phyloP scores from a whole-genome alignment of 352 stramenopile genomes.

The Pythium scleroteichum region DNA sequence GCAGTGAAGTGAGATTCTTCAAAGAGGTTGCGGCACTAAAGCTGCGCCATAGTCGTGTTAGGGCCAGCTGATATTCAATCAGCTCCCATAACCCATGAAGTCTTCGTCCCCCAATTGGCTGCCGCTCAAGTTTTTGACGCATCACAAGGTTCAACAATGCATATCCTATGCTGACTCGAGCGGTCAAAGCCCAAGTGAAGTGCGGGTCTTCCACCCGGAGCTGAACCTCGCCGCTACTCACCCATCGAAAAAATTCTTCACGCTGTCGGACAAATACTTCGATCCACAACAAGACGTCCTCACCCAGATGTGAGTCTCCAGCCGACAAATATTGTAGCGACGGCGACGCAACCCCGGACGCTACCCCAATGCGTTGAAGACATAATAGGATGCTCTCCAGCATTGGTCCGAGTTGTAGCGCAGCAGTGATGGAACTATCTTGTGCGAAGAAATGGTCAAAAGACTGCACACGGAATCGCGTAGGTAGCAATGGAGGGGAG shows the following conservation, averaged over 20 bases:
- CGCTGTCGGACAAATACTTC: conserved; percentile 10
- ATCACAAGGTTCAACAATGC: conserved; percentile 24
- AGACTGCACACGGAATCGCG: conserved; percentile 8
- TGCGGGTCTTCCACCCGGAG: conserved; percentile 17
- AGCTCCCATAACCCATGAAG: conserved; percentile 14
- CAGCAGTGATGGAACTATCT: conserved; percentile 4
- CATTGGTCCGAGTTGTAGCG: conserved; percentile 14
- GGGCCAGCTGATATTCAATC: conserved; percentile 22
- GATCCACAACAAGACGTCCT: conserved; percentile 12
- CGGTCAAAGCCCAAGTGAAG: conserved; percentile 18
- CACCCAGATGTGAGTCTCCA: background rate
- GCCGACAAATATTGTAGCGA: background rate
- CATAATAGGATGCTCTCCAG: conserved; percentile 21
- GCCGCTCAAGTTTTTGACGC: background rate
- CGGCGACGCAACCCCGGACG: background rate
- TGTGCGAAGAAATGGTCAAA: conserved; percentile 14
- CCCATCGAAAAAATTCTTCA: conserved; percentile 22
- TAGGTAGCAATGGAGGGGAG: no score
- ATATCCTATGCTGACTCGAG: conserved; percentile 19
- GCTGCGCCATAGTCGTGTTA: conserved; percentile 23
- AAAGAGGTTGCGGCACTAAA: conserved; percentile 15
- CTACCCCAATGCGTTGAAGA: conserved; percentile 11
- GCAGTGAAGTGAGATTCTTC: background rate
- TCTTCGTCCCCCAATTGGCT: background rate
- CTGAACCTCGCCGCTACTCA: conserved; percentile 14